Base-by-base conservation (phyloP, 139 green algal species). In the Axilococcus clingmanii region DNA sequence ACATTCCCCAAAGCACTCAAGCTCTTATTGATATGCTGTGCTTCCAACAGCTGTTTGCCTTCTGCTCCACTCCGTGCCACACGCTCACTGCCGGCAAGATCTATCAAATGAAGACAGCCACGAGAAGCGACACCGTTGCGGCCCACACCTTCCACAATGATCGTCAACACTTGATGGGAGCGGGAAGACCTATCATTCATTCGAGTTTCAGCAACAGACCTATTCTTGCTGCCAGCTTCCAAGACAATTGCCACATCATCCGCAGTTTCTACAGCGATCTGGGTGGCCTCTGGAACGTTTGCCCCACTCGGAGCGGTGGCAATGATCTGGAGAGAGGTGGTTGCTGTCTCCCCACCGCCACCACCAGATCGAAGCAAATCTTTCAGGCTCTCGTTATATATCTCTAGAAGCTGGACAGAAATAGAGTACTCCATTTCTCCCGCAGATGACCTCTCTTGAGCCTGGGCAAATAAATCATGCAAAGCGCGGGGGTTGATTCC, bases 331-430 rank as follows among this genome's bases (percentile, higher is more conserved):
- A 55, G 29, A 12, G 22, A 16, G 29, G n/a, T 48, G 7, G n/a
- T 22, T 27, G 29, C 29, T 24, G 7, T 41, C 47, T 35, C n/a
- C n/a, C n/a, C n/a, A 55, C 25, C 17, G 14, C 50, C 19, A 28
- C 1, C 35, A 12, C 38, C 33, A 5, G 74, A 71, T 53, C 68
- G 62, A 9, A 90, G 58, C 46, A 95, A 68, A 63, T 95, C 86
- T 2, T 62, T 71, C 23, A 94, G 84, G 31, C 66, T 66, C 60
- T 97, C 89, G 54, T 97, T 97, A 80, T 97, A 97, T 34, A 97
- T 94, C 65, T 97, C 89, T 34, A 97, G 66, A 75, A 96, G 87
- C 71, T 89, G 79, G 17, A 90, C 82, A 23, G 43, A 61, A 49
- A 95, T 82, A 36, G 35, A 38, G 66, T 91, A 92, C 15, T 70